Base-by-base conservation (phyloP, 139 green algal species). In the Edaphochlamys debaryana region DNA sequence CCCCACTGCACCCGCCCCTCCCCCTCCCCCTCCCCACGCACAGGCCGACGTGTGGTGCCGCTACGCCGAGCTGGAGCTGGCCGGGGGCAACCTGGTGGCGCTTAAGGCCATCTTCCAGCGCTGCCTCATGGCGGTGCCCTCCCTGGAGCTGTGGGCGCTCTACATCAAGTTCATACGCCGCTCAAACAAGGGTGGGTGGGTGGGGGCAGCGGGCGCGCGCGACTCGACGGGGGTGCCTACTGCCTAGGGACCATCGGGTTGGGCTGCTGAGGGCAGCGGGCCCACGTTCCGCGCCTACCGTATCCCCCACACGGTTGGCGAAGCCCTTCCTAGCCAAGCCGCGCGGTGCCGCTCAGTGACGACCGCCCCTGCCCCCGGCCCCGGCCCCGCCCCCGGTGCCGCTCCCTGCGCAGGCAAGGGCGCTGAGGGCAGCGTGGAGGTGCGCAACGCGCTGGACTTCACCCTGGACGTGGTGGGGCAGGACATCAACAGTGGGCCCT, bases 131-230 rank as follows among this genome's bases (percentile, higher is more conserved):
- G 72, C 71, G 45, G 96, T 92, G 79, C 94, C 87, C 19, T 89
- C 79, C 54, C 72, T 96, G 38, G 94, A 96, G 37, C 92, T 98
- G 1, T 98, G 94, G 92, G 81, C 83, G 19, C 88, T 88, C 1
- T 98, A 98, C 90, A 87, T 98, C 32, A 82, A 77, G 54, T 97
- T 97, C 87, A 98, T 98, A 34, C 64, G 78, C n/a, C 32, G 78
- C 3, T 60, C 48, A 8, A 84, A 92, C 91, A 52, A 88, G 90
- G 45, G 93, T 89, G 37, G 82, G 78, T 0, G 64, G 8, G 30
- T 27, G 67, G 25, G 40, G 7, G 40, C 22, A 19, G n/a, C n/a
- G n/a, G n/a, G n/a, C n/a, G n/a, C n/a, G n/a, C n/a, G n/a, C n/a
- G n/a, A n/a, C n/a, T n/a, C n/a, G n/a, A n/a, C n/a, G n/a, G n/a